Base-by-base conservation (phyloP, 371 early-diverging fungal species). In the Mortierella sp. region DNA sequence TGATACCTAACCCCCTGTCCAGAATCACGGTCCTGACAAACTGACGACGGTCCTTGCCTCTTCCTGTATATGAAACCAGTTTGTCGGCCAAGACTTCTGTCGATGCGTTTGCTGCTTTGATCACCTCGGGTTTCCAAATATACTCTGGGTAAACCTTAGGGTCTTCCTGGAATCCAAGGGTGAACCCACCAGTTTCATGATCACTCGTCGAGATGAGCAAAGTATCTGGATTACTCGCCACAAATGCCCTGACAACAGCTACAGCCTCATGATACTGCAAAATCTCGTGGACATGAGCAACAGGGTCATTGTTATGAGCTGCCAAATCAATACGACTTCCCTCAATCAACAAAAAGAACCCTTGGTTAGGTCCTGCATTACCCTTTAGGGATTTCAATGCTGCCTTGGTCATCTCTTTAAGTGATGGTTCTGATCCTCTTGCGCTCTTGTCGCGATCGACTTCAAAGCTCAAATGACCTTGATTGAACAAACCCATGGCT, bases 321-420 rank as follows among this genome's bases (percentile, higher is more conserved):
- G 75, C 73, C 73, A 77, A 78, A 22, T 74, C 76, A 59, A 98
- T 98, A 19, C 96, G 85, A 66, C 94, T 94, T 0, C 99, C 98
- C 86, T 98, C 99, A 75, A 98, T 92, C 96, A 98, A 94, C 60
- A 98, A 69, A 72, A 98, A 97, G 85, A 98, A 98, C 0, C 98
- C 97, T 3, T 89, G 85, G 15, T 90, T 85, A 6, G 73, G 63
- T 4, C 74, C 41, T 0, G 88, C 80, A 13, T 89, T 83, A 0
- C 65, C 38, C 41, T 85, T 85, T 9, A 97, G 83, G 4, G 95
- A 72, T 16, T 89, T 82, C 1, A 97, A 72, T 0, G 98, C 97
- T 43, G 90, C 93, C 4, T 69, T 45, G 0, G 97, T 81, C 98
- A 98, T 97, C 76, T 97, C 96, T 7, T 75, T 79, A 58, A 98